Conservation (phyloP, 2,329 filamentous ascomycete species). For the Aspergillus sp. region DNA sequence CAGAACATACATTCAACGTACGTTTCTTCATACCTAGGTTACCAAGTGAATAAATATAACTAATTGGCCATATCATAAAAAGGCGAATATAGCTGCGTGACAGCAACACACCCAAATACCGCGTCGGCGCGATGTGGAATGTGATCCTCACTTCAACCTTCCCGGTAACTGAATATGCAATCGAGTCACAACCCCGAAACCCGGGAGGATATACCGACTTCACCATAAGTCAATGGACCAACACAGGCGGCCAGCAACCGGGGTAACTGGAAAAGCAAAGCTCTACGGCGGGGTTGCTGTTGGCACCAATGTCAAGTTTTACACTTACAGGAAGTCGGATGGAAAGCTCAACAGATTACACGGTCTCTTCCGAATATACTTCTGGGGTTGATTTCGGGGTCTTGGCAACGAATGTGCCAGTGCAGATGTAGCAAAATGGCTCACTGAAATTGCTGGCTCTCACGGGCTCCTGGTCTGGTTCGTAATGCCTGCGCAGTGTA, state of each 20-base stretch:
- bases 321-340: neutral
- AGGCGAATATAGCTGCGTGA: neutral
- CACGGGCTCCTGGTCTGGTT: neutral
- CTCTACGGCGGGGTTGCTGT: neutral
- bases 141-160: neutral
- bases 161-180: neutral
- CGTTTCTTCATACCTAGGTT: neutral
- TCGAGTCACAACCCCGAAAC: neutral
- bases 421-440: neutral
- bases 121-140: neutral
- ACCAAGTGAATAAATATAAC: neutral
- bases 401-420: accelerated
- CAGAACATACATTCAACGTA: neutral
- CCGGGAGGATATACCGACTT: neutral
- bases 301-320: neutral
- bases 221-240: neutral
- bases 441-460: too few species aligned
- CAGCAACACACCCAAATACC: neutral
- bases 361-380: neutral
- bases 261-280: neutral
- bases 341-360: neutral
- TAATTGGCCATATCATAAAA: too few species aligned
- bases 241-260: neutral
- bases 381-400: neutral
- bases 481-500: too few species aligned